phyloP scores from a whole-genome alignment of 2,329 filamentous ascomycete species.

The Trichoderma brevicompactum region DNA sequence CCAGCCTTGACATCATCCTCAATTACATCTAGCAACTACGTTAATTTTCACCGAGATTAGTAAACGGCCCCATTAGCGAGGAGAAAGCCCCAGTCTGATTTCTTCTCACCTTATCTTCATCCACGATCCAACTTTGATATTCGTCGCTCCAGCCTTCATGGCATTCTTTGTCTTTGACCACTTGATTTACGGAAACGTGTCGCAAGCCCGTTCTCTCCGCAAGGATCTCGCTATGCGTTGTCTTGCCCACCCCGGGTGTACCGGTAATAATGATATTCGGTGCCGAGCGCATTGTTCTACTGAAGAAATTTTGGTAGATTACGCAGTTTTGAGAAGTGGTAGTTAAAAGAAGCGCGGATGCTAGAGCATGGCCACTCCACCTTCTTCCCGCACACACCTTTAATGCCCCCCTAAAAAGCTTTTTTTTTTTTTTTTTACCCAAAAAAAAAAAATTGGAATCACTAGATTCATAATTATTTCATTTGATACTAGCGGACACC shows the following conservation, averaged over 20 bases:
- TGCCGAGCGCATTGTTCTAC: slow-evolving; percentile 49
- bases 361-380: slow-evolving; percentile 22
- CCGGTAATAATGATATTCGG: slow-evolving; percentile 96
- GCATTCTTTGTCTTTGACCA: slow-evolving; percentile 86
- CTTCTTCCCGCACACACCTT: not conserved
- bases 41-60: not conserved
- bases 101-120: slow-evolving; percentile 82
- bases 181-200: slow-evolving; percentile 85
- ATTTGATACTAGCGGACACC: slow-evolving; percentile 27
- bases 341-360: not conserved
- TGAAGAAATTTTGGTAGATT: not conserved
- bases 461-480: slow-evolving; percentile 18
- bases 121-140: slow-evolving; percentile 86
- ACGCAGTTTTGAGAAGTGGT: not conserved
- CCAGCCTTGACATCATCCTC: slow-evolving; percentile 79
- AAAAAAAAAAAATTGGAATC: not conserved
- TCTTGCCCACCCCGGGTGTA: slow-evolving; percentile 95
- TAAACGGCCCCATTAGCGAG: not conserved
- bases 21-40: slow-evolving; percentile 80
- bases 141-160: slow-evolving; percentile 88
- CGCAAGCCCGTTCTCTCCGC: slow-evolving; percentile 76
- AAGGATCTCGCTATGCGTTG: slow-evolving; percentile 83
- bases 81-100: not conserved
- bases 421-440: not conserved
- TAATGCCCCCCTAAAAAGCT: not conserved